These are phyloP conservation scores for Favolaschia claudopus DNA, from an alignment of 768 basidiomycete genomes.

Conservation along the genomic window DNA sequence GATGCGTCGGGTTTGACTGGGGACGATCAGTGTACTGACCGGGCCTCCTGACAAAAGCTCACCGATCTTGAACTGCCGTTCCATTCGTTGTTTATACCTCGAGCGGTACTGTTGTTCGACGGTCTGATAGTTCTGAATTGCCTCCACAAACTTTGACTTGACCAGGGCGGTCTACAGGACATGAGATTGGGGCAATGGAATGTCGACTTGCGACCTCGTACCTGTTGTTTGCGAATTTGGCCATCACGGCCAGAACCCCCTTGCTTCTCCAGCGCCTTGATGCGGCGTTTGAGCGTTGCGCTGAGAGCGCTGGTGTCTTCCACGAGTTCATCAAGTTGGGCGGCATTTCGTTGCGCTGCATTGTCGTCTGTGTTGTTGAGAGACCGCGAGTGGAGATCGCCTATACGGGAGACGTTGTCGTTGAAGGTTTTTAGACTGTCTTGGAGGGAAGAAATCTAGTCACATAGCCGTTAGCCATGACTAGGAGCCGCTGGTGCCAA, in stretches of 20 bases:
- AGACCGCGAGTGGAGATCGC: slow-evolving; percentile 77
- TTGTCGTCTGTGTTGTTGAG: slow-evolving; percentile 80
- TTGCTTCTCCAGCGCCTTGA: slow-evolving; percentile 75
- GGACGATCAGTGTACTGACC: not conserved
- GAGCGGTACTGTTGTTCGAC: slow-evolving; percentile 83
- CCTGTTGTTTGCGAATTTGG: slow-evolving; percentile 82
- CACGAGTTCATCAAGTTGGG: slow-evolving; percentile 73
- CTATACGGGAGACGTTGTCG: slow-evolving; percentile 70
- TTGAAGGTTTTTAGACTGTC: slow-evolving; percentile 73
- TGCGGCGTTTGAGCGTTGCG: slow-evolving; percentile 69
- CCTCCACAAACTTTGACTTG: slow-evolving; percentile 83
- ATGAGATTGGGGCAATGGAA: not conserved
- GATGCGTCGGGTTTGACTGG: slow-evolving; percentile 93
- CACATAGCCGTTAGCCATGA: not conserved
- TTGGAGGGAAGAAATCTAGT: slow-evolving; percentile 78
- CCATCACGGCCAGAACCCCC: slow-evolving; percentile 72
- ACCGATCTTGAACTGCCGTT: slow-evolving; percentile 90
- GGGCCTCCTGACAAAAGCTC: slow-evolving; percentile 25
- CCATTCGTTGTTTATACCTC: slow-evolving; percentile 83
- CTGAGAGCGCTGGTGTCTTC: slow-evolving; percentile 77
- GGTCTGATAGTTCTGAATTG: slow-evolving; percentile 84
- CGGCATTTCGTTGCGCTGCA: slow-evolving; percentile 64
- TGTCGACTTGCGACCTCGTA: slow-evolving; percentile 31
- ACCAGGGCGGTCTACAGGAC: slow-evolving; percentile 60
- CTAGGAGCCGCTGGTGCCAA: no score